Base-by-base conservation (phyloP, 345 rosid species). In the Citrus trifoliata region DNA sequence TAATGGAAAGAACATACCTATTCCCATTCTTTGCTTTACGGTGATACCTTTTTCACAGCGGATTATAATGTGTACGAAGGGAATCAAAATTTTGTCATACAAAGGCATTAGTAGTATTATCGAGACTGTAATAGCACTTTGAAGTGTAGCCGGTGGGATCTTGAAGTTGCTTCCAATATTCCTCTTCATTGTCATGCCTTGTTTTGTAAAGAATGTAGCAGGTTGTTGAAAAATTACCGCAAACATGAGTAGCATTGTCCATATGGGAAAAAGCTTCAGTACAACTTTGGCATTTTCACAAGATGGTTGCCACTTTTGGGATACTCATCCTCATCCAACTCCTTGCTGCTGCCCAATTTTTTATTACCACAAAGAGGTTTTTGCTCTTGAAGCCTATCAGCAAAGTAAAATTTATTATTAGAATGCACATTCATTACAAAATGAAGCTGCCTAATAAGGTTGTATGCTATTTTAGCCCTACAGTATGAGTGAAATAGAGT, bases 181-280 rank as follows among this genome's bases (percentile, higher is more conserved):
- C 73, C 97, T 84, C 70, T 86, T 82, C 99, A 95, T 95, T 19
- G 90, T 87, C 89, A 86, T 90, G 76, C 98, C 99, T 81, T 95
- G 99, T 77, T 93, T 95, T 10, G 98, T 93, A 67, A 95, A 95
- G 78, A 95, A 95, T 1, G 99, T 95, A 0, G 92, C 87, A 0
- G 98, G 99, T 72, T 88, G 99, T 51, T 91, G 95, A 84, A 93
- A 95, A 77, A 95, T 90, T 53, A 95, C 94, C 0, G 99, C 99
- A 73, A 93, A 95, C 88, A 88, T 88, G 2, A 95, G 89, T 30
- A 95, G 98, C 91, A 88, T 90, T 62, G 91, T 85, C 99, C 99
- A 95, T 32, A 95, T 90, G 2, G 99, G 99, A 75, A 95, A 59
- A 46, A 95, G 87, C 73, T 93, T 82, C 19, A 88, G 71, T 4